Percentiles rank a stretch among this genome's conserved stretches.
Conservation (phyloP, 2,329 filamentous ascomycete species). For the Talaromyces sp. region DNA sequence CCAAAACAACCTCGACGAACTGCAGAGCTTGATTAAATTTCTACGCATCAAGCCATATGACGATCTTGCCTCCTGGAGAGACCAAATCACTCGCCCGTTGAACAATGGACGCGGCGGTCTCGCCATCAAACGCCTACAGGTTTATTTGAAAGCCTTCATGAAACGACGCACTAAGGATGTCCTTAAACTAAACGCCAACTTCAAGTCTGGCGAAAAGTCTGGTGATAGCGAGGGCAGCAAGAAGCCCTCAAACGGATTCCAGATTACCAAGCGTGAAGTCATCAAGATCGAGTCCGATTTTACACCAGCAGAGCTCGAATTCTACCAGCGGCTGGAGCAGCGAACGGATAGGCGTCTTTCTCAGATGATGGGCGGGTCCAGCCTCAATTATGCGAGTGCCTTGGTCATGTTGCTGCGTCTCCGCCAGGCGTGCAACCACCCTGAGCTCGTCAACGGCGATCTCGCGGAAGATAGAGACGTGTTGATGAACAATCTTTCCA, state of each 20-base stretch:
- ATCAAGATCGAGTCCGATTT: constrained; percentile 75
- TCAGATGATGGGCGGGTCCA: constrained; percentile 75
- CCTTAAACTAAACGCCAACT: constrained; percentile 78
- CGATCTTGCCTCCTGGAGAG: constrained; percentile 80
- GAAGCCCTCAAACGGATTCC: constrained; percentile 64
- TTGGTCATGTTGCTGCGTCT: constrained; percentile 86
- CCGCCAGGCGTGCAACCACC: constrained; percentile 92
- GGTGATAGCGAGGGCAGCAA: constrained; percentile 48
- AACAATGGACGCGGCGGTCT: constrained; percentile 85
- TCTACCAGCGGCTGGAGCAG: constrained; percentile 78
- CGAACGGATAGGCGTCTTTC: constrained; percentile 83
- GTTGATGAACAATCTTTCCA: constrained; percentile 58
- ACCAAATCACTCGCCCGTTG: constrained; percentile 83
- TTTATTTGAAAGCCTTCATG: constrained; percentile 89
- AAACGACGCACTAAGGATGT: constrained; percentile 97
- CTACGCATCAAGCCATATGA: constrained; percentile 88
- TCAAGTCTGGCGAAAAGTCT: constrained; percentile 63
- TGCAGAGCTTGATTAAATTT: constrained; percentile 91
- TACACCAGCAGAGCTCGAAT: constrained; percentile 71
- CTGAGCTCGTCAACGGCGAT: constrained; percentile 78
- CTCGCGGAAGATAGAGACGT: constrained; percentile 85
- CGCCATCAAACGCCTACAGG: constrained; percentile 80
- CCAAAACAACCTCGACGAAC: constrained; percentile 96
- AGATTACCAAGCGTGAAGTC: constrained; percentile 86
- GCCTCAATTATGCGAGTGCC: constrained; percentile 87